phyloP scores from a whole-genome alignment of 2,329 filamentous ascomycete species.

The Verticillium dahliae region DNA sequence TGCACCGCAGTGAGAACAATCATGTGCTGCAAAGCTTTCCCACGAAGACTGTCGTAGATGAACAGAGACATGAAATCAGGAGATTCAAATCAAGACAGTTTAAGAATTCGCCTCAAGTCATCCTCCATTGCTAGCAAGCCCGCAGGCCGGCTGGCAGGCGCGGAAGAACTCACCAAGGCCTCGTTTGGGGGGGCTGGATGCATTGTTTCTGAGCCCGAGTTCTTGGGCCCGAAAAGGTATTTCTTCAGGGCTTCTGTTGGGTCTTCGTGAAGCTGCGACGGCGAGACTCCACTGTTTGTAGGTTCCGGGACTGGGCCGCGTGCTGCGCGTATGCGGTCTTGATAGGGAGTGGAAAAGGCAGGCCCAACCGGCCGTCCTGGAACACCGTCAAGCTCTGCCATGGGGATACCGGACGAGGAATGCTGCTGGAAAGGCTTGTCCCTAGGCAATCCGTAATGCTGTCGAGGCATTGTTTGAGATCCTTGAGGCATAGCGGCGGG shows the following conservation, averaged over 20 bases:
- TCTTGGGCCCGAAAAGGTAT: constrained; percentile 42
- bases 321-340: constrained; percentile 53
- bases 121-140: constrained; percentile 46
- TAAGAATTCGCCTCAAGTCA: constrained; percentile 46
- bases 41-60: not conserved
- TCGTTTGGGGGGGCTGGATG: not conserved
- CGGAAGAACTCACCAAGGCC: not conserved
- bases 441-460: constrained; percentile 10
- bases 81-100: constrained; percentile 20
- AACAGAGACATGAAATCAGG: no score
- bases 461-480: constrained; percentile 14
- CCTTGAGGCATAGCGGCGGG: not conserved
- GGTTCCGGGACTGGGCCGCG: constrained; percentile 22
- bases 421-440: constrained; percentile 33
- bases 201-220: not conserved
- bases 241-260: constrained; percentile 47
- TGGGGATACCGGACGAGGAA: constrained; percentile 47
- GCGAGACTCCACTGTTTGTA: not conserved
- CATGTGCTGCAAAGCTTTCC: not conserved
- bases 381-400: constrained; percentile 61
- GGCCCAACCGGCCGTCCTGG: constrained; percentile 51
- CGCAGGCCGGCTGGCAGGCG: constrained; percentile 17
- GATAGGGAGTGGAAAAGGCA: constrained; percentile 61
- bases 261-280: constrained; percentile 18
- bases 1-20: not conserved